phyloP scores from a whole-genome alignment of 495 filamentous ascomycete genomes.

The Rusavskia elegans region DNA sequence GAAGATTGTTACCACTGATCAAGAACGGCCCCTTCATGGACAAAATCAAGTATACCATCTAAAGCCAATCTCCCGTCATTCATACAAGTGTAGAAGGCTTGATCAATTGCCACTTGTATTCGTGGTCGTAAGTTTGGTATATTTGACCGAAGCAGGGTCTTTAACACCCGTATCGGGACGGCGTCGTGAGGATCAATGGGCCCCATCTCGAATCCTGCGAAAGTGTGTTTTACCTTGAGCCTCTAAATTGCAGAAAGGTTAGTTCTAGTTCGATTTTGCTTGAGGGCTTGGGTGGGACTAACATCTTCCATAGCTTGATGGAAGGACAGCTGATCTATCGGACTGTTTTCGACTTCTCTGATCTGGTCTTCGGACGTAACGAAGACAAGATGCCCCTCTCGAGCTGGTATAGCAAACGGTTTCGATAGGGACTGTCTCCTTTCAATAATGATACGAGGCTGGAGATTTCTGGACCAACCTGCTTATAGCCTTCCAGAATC shows the following conservation, averaged over 20 bases:
- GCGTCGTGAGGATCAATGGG: not conserved
- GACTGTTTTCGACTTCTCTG: not conserved
- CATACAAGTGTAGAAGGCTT: not conserved
- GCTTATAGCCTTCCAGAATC: not conserved
- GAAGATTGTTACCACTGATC: not conserved
- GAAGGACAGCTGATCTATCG: not conserved
- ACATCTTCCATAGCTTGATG: not conserved
- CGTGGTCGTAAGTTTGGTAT: not conserved
- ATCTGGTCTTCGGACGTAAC: not conserved
- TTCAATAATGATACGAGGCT: not conserved
- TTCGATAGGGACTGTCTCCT: not conserved
- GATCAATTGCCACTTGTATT: not conserved
- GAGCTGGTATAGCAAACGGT: not conserved
- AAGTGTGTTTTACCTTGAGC: not conserved
- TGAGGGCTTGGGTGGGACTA: not conserved
- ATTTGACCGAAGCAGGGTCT: not conserved
- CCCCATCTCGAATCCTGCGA: not conserved
- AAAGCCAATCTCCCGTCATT: not conserved
- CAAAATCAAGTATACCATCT: not conserved
- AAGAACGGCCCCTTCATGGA: not conserved
- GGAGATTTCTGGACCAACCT: not conserved
- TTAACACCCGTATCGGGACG: not conserved
- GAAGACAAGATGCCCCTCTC: not conserved
- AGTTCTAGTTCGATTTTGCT: not conserved
- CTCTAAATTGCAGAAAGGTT: not conserved